Conservation (phyloP, 2,329 filamentous ascomycete genomes). For the Aspergillus fumigatus region DNA sequence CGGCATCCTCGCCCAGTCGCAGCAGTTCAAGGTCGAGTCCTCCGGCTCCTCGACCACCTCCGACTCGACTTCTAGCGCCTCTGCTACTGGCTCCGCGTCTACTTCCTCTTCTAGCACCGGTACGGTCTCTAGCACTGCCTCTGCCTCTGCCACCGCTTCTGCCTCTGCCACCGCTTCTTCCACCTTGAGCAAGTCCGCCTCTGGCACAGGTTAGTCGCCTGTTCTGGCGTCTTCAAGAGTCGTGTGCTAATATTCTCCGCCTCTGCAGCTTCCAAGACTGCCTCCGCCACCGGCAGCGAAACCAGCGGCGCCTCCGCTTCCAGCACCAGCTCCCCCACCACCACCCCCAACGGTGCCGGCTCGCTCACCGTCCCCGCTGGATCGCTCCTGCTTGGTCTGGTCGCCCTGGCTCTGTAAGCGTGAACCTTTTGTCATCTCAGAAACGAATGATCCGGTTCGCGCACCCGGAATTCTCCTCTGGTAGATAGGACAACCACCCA, state of each 20-base stretch:
- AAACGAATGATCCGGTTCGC: too few species aligned
- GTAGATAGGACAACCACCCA: not conserved
- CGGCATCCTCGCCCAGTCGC: constrained; percentile 42
- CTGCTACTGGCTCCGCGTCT: constrained; percentile 12
- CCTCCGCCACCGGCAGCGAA: constrained; percentile 12
- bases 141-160: constrained; percentile 4
- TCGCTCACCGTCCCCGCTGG: constrained; percentile 24
- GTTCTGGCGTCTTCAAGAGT: constrained; percentile 20
- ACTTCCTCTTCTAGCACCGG: constrained; percentile 6
- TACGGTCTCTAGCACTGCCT: constrained; percentile 4
- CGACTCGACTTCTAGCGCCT: constrained; percentile 7
- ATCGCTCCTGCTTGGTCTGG: constrained; percentile 24
- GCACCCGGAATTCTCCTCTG: too few species aligned
- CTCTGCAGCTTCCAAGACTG: constrained; percentile 6
- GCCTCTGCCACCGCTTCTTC: constrained; percentile 5
- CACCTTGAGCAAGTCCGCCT: constrained; percentile 4
- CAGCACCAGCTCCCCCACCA: constrained; percentile 3
- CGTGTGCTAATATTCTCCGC: constrained; percentile 8
- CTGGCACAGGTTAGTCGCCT: constrained; percentile 11
- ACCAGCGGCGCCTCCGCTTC: constrained; percentile 2
- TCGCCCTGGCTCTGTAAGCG: constrained; percentile 22
- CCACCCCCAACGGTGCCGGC: constrained; percentile 8
- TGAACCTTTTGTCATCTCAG: constrained; percentile 6
- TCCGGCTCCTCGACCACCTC: constrained; percentile 8
- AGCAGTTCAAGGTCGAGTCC: constrained; percentile 28